Conservation (phyloP, 2,329 filamentous ascomycete genomes). For the Penicillium sp. region DNA sequence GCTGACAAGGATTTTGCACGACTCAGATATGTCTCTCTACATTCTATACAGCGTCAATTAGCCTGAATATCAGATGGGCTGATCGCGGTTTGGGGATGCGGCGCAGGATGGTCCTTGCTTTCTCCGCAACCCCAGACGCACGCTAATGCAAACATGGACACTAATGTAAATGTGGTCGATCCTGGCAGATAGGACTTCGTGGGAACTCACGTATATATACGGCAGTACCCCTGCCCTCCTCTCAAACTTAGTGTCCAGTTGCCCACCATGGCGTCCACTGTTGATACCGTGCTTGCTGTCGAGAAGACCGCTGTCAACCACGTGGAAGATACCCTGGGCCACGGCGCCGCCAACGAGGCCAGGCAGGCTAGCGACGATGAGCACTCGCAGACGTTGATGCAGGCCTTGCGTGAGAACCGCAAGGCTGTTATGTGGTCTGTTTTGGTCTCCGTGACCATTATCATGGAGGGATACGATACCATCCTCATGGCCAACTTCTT, state of each 20-base stretch:
- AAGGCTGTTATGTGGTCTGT: constrained; percentile 35
- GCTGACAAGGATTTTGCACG: not conserved
- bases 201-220: constrained; percentile 8
- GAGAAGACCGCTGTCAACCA: constrained; percentile 26
- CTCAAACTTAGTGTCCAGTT: not conserved
- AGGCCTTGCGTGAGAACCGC: constrained; percentile 18
- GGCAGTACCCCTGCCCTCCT: not conserved
- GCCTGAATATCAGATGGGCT: constrained; percentile 12
- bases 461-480: constrained; percentile 56
- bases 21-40: not conserved
- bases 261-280: constrained; percentile 6
- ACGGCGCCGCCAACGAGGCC: constrained; percentile 20
- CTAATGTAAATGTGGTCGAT: constrained; percentile 5
- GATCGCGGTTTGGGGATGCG: not conserved
- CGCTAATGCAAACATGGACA: constrained; percentile 2
- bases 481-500: constrained; percentile 51
- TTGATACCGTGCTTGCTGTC: constrained; percentile 16
- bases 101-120: not conserved
- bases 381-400: constrained; percentile 16
- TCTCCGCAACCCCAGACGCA: constrained; percentile 10
- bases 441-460: constrained; percentile 45
- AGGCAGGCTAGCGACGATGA: constrained; percentile 22
- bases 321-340: constrained; percentile 25
- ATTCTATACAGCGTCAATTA: constrained; percentile 1
- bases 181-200: not conserved